Evolutionary conservation across 441 rosid genomes (phyloP).

Genomic region (Biscutella laevigata): DNA sequence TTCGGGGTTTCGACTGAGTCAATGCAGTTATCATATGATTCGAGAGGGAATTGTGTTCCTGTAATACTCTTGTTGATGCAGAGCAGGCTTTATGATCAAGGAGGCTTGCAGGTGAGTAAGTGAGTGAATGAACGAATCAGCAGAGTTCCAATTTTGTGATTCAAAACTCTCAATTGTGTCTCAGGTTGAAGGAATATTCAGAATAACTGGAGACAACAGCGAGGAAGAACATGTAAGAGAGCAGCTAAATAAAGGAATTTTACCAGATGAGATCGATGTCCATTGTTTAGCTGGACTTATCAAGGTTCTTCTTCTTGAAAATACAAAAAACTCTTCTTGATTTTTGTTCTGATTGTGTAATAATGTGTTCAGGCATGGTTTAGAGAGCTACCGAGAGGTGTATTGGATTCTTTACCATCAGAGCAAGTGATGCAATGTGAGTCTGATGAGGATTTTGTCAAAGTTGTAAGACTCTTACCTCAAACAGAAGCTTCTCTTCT

Average conservation of each 20-base stretch:
- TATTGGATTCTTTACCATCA: conserved; percentile 59
- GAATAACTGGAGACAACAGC: conserved; percentile 75
- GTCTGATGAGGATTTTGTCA: conserved; percentile 62
- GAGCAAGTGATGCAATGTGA: conserved; percentile 80
- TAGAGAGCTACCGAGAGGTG: conserved; percentile 79
- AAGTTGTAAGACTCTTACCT: conserved; percentile 61
- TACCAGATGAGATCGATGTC: conserved; percentile 70
- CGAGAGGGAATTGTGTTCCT: conserved; percentile 61
- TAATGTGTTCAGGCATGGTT: conserved; percentile 85
- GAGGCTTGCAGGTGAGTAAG: conserved; percentile 53
- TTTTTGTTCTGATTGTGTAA: background rate
- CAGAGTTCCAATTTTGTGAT: too few species aligned
- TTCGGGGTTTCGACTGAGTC: conserved; percentile 68
- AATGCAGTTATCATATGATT: conserved; percentile 57
- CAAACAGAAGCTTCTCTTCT: conserved; percentile 68
- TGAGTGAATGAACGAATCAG: too few species aligned
- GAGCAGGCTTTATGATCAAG: conserved; percentile 47
- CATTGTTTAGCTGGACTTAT: conserved; percentile 90
- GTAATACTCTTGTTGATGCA: conserved; percentile 50
- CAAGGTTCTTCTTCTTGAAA: conserved; percentile 27
- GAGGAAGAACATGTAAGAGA: conserved; percentile 78
- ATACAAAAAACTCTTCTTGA: background rate
- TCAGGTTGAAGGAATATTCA: conserved; percentile 94
- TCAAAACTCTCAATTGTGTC: too few species aligned
- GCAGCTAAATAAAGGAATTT: conserved; percentile 62